These are phyloP conservation scores for Globisporangium viniferum DNA, from an alignment of 352 stramenopile genomes.

Conservation along the genomic window DNA sequence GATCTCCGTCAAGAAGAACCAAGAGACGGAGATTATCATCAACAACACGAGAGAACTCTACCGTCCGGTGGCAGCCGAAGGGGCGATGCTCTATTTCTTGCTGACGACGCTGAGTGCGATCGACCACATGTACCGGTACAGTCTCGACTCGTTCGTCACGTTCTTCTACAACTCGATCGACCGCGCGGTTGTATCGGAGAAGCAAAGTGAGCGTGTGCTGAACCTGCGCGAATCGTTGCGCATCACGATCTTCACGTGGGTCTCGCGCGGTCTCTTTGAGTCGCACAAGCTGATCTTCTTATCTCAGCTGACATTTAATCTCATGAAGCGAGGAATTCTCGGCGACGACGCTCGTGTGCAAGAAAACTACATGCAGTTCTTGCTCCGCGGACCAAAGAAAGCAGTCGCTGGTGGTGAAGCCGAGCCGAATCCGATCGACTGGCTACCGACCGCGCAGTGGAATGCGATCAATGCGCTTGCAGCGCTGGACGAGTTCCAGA, in stretches of 20 bases:
- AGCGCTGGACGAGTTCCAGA: slow-evolving; percentile 95
- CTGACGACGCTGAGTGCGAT: slow-evolving; percentile 94
- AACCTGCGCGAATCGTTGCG: slow-evolving; percentile 93
- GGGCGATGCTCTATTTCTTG: slow-evolving; percentile 97
- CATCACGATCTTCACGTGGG: slow-evolving; percentile 97
- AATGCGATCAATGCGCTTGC: slow-evolving; percentile 87
- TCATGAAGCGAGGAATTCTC: slow-evolving; percentile 96
- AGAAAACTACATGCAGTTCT: slow-evolving; percentile 96
- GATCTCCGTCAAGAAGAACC: slow-evolving; percentile 92
- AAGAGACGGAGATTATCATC: slow-evolving; percentile 94
- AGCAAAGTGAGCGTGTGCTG: slow-evolving; percentile 88
- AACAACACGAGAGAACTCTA: slow-evolving; percentile 94
- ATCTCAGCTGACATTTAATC: slow-evolving; percentile 95
- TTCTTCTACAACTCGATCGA: slow-evolving; percentile 97
- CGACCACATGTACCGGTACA: slow-evolving; percentile 99
- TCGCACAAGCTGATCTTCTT: slow-evolving; percentile 97
- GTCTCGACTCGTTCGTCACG: slow-evolving; percentile 95
- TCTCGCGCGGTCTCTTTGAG: slow-evolving; percentile 95
- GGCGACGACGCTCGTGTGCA: slow-evolving; percentile 92
- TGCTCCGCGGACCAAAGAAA: slow-evolving; percentile 89
- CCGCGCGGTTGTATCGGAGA: slow-evolving; percentile 80
- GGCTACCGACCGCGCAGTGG: slow-evolving; percentile 93
- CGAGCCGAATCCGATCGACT: slow-evolving; percentile 81
- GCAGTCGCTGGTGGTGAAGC: slow-evolving; percentile 33
- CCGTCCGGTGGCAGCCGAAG: slow-evolving; percentile 91